phyloP scores from a whole-genome alignment of 345 rosid species.

The Citropsis articulata region DNA sequence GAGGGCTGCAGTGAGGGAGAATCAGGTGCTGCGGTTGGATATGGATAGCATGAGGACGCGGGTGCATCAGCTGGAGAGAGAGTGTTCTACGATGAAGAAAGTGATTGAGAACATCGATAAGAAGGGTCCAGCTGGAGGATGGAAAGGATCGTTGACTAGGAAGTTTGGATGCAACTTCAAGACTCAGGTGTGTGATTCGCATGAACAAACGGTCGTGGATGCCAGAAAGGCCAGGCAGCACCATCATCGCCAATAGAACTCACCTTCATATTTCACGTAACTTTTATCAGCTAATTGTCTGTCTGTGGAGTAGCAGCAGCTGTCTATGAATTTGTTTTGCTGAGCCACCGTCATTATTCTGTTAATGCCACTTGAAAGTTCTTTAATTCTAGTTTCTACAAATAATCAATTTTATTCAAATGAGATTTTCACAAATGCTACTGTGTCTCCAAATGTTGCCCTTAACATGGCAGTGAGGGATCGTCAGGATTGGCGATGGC shows the following conservation, averaged over 20 bases:
- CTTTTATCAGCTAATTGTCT: background rate
- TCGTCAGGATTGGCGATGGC: background rate
- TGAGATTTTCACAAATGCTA: background rate
- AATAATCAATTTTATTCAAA: background rate
- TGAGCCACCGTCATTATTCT: background rate
- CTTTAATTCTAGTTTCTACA: background rate
- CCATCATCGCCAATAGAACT: constrained; percentile 28
- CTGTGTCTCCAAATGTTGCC: background rate
- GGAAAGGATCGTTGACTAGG: constrained; percentile 53
- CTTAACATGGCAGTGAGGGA: background rate
- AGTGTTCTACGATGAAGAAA: constrained; percentile 84
- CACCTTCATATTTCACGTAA: background rate
- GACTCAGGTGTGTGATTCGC: constrained; percentile 94
- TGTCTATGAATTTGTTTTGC: background rate
- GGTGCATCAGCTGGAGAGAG: constrained; percentile 79
- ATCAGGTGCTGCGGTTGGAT: constrained; percentile 89
- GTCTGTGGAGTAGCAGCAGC: background rate
- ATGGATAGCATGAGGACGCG: constrained; percentile 99
- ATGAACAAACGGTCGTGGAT: constrained; percentile 61
- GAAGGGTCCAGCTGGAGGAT: constrained; percentile 36
- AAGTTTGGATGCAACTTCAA: constrained; percentile 88
- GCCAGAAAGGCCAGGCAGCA: constrained; percentile 44
- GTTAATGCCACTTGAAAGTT: background rate
- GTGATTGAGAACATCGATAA: constrained; percentile 75
- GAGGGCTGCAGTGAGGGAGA: constrained; percentile 82